Percentiles rank a stretch among this genome's conserved stretches.
phyloP scores from a whole-genome alignment of 2,329 filamentous ascomycete genomes.

The Tympanopsis confertula region DNA sequence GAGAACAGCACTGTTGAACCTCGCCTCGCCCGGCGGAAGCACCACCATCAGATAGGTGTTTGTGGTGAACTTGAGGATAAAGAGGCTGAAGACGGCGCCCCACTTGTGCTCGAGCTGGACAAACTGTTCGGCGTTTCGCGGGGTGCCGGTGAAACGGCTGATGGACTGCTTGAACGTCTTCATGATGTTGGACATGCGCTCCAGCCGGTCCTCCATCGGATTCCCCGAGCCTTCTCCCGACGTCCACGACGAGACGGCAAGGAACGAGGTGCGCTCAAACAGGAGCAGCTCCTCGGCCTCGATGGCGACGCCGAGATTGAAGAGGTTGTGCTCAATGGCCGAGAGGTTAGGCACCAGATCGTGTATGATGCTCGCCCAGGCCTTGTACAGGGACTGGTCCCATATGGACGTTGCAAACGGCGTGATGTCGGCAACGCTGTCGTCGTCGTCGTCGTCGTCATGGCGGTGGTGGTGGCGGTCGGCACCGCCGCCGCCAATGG shows the following conservation, averaged over 20 bases:
- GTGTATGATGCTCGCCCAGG: conserved; percentile 97
- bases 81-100: conserved; percentile 71
- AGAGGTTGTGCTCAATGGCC: conserved; percentile 77
- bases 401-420: conserved; percentile 95
- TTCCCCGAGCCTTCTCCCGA: conserved; percentile 65
- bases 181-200: conserved; percentile 90
- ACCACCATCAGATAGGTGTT: conserved; percentile 95
- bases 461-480: conserved; percentile 9
- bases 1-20: conserved; percentile 80
- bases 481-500: conserved; percentile 12
- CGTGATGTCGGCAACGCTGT: conserved; percentile 58
- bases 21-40: conserved; percentile 78
- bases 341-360: conserved; percentile 89
- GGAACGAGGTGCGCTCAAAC: conserved; percentile 90
- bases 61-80: conserved; percentile 88
- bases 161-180: conserved; percentile 92
- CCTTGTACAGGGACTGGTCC: conserved; percentile 96
- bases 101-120: conserved; percentile 72
- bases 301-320: conserved; percentile 71
- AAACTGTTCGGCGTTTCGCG: conserved; percentile 73
- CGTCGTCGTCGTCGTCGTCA: conserved; percentile 12
- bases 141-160: conserved; percentile 65
- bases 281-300: conserved; percentile 88
- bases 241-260: conserved; percentile 88
- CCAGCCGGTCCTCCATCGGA: conserved; percentile 83